A percentile compares a stretch with the other conserved stretches of the same genome.
Conservation (phyloP, 2,329 filamentous ascomycete genomes). For the Lomentospora prolificans region DNA sequence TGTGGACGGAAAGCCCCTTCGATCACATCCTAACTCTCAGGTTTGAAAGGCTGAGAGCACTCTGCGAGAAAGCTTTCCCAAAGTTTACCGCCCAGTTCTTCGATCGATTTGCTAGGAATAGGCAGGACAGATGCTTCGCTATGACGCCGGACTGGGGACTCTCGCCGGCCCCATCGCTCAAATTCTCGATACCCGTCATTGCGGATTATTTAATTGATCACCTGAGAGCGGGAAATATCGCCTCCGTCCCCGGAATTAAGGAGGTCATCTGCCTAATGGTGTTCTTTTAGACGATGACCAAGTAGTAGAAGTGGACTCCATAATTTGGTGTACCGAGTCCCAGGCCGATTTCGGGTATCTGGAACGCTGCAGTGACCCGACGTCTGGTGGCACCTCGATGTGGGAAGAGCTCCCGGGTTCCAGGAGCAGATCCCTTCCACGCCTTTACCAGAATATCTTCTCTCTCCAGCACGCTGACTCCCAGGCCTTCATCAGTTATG, state of each 20-base stretch:
- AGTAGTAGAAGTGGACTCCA: slow-evolving; percentile 18
- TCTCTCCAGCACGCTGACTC: slow-evolving; percentile 31
- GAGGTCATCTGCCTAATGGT: not conserved
- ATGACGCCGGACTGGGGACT: slow-evolving; percentile 21
- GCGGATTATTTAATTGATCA: slow-evolving; percentile 20
- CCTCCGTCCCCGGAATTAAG: slow-evolving; percentile 19
- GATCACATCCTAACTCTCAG: slow-evolving; percentile 25
- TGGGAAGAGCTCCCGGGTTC: slow-evolving; percentile 6
- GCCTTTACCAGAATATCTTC: slow-evolving; percentile 34
- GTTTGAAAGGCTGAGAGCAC: slow-evolving; percentile 20
- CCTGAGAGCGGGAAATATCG: slow-evolving; percentile 25
- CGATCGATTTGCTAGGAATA: slow-evolving; percentile 11
- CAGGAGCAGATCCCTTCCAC: slow-evolving; percentile 20
- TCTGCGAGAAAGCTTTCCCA: slow-evolving; percentile 12
- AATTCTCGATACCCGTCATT: slow-evolving; percentile 18
- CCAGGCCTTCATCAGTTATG: slow-evolving; percentile 31
- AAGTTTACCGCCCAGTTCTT: slow-evolving; percentile 12
- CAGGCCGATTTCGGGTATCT: slow-evolving; percentile 19
- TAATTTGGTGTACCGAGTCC: slow-evolving; percentile 27
- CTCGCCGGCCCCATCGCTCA: slow-evolving; percentile 16
- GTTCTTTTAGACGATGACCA: slow-evolving; percentile 17
- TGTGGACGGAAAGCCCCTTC: slow-evolving; percentile 21
- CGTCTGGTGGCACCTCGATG: slow-evolving; percentile 10
- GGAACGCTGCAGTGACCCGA: slow-evolving; percentile 17
- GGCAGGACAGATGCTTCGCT: slow-evolving; percentile 17